A percentile compares a stretch with the other conserved stretches of the same genome.
Evolutionary conservation across 768 basidiomycete species (phyloP).

Genomic region (Cystobasidium tubakii): DNA sequence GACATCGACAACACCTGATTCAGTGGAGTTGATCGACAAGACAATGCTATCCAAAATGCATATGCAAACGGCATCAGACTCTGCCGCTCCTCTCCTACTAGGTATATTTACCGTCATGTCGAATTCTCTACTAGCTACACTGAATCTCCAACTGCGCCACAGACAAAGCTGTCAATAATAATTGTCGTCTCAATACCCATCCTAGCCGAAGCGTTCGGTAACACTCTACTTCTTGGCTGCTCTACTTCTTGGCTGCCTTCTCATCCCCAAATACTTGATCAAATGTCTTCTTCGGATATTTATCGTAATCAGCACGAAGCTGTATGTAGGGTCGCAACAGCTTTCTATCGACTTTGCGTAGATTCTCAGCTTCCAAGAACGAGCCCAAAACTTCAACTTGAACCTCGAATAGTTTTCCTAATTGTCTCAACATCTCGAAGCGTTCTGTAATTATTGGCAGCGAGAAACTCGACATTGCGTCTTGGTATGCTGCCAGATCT

Average conservation of each 20-base stretch:
- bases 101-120: too few species aligned
- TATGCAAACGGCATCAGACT: too few species aligned
- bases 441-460: conserved; percentile 82
- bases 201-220: too few species aligned
- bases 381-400: conserved; percentile 90
- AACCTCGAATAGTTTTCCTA: conserved; percentile 94
- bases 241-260: background rate
- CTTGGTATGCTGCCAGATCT: conserved; percentile 97
- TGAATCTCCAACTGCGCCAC: too few species aligned
- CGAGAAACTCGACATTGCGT: conserved; percentile 71
- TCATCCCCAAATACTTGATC: conserved; percentile 41
- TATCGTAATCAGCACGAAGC: conserved; percentile 75
- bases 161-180: too few species aligned
- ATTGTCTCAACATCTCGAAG: conserved; percentile 94
- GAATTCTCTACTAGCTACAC: too few species aligned
- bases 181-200: too few species aligned
- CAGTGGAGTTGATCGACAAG: too few species aligned
- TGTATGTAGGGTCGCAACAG: conserved; percentile 85
- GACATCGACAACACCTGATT: too few species aligned
- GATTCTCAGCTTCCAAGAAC: conserved; percentile 81
- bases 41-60: too few species aligned
- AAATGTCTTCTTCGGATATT: conserved; percentile 41
- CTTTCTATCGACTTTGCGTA: conserved; percentile 79
- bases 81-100: too few species aligned
- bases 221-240: background rate